Conservation (phyloP, 352 stramenopile species). For the Hyaloperonospora arabidopsidis region DNA sequence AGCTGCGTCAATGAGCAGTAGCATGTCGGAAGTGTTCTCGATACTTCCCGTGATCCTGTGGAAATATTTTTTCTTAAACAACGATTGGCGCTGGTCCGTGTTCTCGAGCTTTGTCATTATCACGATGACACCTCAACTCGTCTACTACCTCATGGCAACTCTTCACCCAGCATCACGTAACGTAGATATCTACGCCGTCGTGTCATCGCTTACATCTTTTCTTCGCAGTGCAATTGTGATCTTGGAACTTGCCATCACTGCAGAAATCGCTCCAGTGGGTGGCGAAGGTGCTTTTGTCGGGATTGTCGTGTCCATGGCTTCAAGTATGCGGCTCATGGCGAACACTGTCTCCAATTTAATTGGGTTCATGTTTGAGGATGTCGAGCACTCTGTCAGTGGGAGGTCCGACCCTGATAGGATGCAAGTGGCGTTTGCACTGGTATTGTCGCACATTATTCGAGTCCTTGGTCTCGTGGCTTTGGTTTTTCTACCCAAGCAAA, state of each 20-base stretch:
- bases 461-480: constrained; percentile 35
- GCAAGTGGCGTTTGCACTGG: constrained; percentile 32
- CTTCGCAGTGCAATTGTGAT: constrained; percentile 33
- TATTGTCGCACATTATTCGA: constrained; percentile 35
- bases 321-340: constrained; percentile 40
- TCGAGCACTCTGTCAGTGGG: neutral
- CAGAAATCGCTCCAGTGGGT: constrained; percentile 46
- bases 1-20: constrained; percentile 38
- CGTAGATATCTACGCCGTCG: constrained; percentile 29
- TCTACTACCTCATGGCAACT: constrained; percentile 30
- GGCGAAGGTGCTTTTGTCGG: constrained; percentile 51
- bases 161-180: constrained; percentile 16
- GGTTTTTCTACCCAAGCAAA: constrained; percentile 38
- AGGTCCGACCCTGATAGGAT: constrained; percentile 9
- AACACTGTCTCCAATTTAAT: constrained; percentile 39
- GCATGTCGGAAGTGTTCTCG: constrained; percentile 36
- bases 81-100: constrained; percentile 35
- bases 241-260: constrained; percentile 29
- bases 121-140: constrained; percentile 32
- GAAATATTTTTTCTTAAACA: constrained; percentile 40
- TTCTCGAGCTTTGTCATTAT: constrained; percentile 26
- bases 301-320: constrained; percentile 43
- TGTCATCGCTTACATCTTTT: constrained; percentile 33
- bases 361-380: constrained; percentile 34
- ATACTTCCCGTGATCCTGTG: constrained; percentile 37